phyloP scores from a whole-genome alignment of 768 basidiomycete species.

The Serpula lacrymans region DNA sequence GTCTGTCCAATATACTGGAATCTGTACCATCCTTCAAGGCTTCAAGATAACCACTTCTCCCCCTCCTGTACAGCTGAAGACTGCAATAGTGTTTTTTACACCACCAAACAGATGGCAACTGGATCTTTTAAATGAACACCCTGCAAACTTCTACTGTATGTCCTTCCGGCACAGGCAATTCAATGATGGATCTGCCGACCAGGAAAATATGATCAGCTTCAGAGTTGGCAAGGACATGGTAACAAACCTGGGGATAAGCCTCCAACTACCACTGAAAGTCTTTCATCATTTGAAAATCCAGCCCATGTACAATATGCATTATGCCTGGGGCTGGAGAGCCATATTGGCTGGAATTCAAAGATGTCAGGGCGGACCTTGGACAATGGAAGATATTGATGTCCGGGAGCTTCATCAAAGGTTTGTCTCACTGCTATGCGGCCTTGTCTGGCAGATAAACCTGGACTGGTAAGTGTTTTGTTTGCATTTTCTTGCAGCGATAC shows the following conservation, averaged over 20 bases:
- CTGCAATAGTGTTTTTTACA: too few relatives aligned
- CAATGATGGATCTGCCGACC: too few relatives aligned
- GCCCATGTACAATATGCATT: conserved; percentile 19
- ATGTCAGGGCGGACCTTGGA: conserved; percentile 9
- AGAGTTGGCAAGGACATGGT: background rate
- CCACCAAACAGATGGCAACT: too few relatives aligned
- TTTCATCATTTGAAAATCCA: conserved; percentile 8
- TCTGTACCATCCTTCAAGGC: conserved; percentile 2
- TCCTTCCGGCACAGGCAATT: too few relatives aligned
- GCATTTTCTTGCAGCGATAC: background rate
- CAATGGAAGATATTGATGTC: conserved; percentile 19
- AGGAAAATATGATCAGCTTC: background rate
- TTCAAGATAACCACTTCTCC: too few relatives aligned
- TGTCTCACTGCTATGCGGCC: conserved; percentile 16
- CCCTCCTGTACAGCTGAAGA: too few relatives aligned
- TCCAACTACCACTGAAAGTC: too few relatives aligned
- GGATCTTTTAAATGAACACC: too few relatives aligned
- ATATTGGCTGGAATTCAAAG: conserved; percentile 20
- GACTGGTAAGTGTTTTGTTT: too few relatives aligned
- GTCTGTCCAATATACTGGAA: conserved; percentile 1
- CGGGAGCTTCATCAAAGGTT: conserved; percentile 16
- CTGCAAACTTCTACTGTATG: too few relatives aligned
- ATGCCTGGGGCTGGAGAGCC: conserved; percentile 24
- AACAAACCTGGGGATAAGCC: too few relatives aligned
- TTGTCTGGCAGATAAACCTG: conserved; percentile 19